Evolutionary conservation across 1,284 basidiomycete genomes (phyloP).

Genomic region (Cryptococcus sp.): DNA sequence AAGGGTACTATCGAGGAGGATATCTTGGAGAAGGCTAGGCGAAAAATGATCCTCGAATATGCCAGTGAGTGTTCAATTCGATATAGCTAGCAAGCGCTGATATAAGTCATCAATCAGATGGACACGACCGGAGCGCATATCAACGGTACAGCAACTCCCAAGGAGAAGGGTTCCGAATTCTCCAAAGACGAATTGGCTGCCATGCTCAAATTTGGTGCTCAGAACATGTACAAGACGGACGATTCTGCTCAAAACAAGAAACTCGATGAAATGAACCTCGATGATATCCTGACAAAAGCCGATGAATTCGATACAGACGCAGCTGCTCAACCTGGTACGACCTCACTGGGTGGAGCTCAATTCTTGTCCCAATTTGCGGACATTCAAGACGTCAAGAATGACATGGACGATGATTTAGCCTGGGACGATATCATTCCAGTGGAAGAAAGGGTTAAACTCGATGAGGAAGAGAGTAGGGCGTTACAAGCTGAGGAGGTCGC

Average conservation of each 20-base stretch:
- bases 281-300: slow-evolving; percentile 94
- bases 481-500: slow-evolving; percentile 53
- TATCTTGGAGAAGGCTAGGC: slow-evolving; percentile 93
- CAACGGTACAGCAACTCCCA: slow-evolving; percentile 72
- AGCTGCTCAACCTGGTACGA: slow-evolving; percentile 71
- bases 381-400: slow-evolving; percentile 94
- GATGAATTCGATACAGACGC: slow-evolving; percentile 95
- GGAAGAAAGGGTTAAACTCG: slow-evolving; percentile 81
- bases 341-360: slow-evolving; percentile 92
- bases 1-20: slow-evolving; percentile 99
- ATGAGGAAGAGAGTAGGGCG: slow-evolving; percentile 63
- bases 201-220: slow-evolving; percentile 98
- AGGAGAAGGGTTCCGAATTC: slow-evolving; percentile 71
- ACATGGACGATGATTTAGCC: slow-evolving; percentile 71
- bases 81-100: slow-evolving; percentile 4
- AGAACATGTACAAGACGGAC: slow-evolving; percentile 99
- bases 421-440: slow-evolving; percentile 99
- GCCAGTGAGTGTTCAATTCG: slow-evolving; percentile 66
- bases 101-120: slow-evolving; percentile 97
- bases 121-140: slow-evolving; percentile 97
- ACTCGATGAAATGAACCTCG: slow-evolving; percentile 98
- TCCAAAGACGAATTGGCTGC: slow-evolving; percentile 97
- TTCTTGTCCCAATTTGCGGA: slow-evolving; percentile 95
- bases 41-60: slow-evolving; percentile 99
- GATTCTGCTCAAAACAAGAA: slow-evolving; percentile 89